A percentile compares a stretch with the other conserved stretches of the same genome.
Conservation (phyloP, 2,329 filamentous ascomycete species). For the Ophiostoma piceae region DNA sequence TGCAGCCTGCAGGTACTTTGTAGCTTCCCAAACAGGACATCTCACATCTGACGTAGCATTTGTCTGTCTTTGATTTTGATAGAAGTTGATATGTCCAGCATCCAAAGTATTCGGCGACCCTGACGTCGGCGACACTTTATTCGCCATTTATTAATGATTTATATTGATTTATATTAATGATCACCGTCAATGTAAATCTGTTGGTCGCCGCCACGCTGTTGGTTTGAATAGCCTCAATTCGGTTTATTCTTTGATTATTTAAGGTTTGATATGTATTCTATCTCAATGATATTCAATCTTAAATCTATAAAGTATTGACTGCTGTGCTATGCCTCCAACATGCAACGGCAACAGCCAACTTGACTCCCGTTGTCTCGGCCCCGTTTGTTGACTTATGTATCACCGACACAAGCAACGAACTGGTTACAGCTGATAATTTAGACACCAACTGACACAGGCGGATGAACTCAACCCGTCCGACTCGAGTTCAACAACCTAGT, state of each 20-base stretch:
- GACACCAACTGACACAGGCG: neutral
- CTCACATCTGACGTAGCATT: slow-evolving; percentile 9
- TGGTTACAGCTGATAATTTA: too few species aligned
- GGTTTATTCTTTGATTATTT: too few species aligned
- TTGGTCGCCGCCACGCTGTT: neutral
- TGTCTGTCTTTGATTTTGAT: neutral
- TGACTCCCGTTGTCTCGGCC: neutral
- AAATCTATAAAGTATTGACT: neutral
- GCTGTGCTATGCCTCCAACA: neutral
- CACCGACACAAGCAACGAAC: neutral
- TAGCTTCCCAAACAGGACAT: slow-evolving; percentile 13
- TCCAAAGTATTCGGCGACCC: neutral
- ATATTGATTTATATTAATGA: neutral
- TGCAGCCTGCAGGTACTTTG: neutral
- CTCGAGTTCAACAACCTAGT: neutral
- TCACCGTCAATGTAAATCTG: neutral
- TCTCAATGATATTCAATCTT: too few species aligned
- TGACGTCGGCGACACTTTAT: neutral
- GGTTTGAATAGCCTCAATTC: neutral
- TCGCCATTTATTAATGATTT: neutral
- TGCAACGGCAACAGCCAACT: neutral
- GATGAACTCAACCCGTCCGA: neutral
- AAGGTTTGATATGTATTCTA: too few species aligned
- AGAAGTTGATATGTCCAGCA: neutral
- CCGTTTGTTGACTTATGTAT: neutral